Evolutionary conservation across 345 rosid species (phyloP).

Genomic region (Microcos paniculata): DNA sequence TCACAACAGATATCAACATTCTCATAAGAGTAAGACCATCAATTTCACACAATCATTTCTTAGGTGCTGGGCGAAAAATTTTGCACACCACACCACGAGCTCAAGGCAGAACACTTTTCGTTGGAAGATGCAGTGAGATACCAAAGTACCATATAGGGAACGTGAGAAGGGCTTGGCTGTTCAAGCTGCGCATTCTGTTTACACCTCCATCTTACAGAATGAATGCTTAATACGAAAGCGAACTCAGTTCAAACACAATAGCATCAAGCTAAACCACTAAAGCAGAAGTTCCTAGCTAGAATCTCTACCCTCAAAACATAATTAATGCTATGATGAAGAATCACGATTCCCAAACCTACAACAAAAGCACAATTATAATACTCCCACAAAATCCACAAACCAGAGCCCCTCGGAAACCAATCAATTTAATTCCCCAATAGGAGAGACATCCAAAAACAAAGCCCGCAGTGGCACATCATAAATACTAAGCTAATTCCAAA

Average conservation of each 20-base stretch:
- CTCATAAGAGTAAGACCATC: background rate
- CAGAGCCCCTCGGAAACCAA: background rate
- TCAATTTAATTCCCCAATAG: background rate
- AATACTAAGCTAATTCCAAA: background rate
- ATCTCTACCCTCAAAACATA: background rate
- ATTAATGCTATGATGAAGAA: background rate
- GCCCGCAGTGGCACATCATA: background rate
- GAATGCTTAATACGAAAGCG: background rate
- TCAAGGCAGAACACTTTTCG: background rate
- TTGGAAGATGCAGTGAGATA: background rate
- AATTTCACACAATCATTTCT: background rate
- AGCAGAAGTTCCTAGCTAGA: background rate
- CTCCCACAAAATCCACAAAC: background rate
- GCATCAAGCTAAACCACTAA: background rate
- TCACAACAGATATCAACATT: background rate
- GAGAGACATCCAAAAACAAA: background rate
- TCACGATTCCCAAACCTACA: background rate
- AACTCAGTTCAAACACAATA: background rate
- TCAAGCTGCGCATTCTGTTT: background rate
- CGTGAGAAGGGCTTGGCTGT: background rate
- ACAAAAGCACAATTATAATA: background rate
- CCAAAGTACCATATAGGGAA: background rate
- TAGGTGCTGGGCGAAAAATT: background rate
- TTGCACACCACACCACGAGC: too few species aligned
- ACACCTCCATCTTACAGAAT: background rate